Conservation (phyloP, 208 protist species). For the Trypanosoma avium region DNA sequence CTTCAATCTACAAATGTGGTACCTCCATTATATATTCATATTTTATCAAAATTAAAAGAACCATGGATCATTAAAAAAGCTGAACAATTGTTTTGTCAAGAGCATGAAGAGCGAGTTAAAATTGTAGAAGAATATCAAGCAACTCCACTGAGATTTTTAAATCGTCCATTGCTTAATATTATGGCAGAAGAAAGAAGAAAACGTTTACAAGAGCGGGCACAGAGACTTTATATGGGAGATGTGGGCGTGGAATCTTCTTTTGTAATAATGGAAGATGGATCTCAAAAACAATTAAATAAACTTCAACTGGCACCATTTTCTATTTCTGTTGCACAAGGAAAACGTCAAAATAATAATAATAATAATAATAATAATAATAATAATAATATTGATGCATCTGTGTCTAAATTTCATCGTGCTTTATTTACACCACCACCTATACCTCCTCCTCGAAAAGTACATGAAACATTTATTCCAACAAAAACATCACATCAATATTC, state of each 20-base stretch:
- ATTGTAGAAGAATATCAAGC: constrained; percentile 60
- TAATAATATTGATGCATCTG: no score
- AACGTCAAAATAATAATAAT: no score
- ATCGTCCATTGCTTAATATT: constrained; percentile 48
- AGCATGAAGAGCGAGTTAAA: constrained; percentile 43
- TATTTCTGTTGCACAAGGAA: neutral
- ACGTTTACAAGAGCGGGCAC: constrained; percentile 34
- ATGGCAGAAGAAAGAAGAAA: constrained; percentile 46
- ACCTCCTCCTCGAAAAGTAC: neutral
- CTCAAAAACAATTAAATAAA: neutral
- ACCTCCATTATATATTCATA: constrained; percentile 54
- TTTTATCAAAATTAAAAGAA: constrained; percentile 53
- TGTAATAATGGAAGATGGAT: no score
- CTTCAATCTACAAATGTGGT: constrained; percentile 26
- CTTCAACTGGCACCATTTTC: neutral
- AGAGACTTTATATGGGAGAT: neutral
- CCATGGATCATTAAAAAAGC: constrained; percentile 40
- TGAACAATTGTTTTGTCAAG: constrained; percentile 52
- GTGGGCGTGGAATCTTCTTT: neutral
- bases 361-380: no score
- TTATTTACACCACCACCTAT: neutral
- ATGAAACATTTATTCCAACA: neutral
- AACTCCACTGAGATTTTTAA: constrained; percentile 55
- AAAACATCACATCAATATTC: neutral
- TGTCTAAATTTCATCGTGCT: no score